These are phyloP conservation scores for Scheffersomyces insectosa DNA, from an alignment of 1,139 yeast species.

Conservation along the genomic window DNA sequence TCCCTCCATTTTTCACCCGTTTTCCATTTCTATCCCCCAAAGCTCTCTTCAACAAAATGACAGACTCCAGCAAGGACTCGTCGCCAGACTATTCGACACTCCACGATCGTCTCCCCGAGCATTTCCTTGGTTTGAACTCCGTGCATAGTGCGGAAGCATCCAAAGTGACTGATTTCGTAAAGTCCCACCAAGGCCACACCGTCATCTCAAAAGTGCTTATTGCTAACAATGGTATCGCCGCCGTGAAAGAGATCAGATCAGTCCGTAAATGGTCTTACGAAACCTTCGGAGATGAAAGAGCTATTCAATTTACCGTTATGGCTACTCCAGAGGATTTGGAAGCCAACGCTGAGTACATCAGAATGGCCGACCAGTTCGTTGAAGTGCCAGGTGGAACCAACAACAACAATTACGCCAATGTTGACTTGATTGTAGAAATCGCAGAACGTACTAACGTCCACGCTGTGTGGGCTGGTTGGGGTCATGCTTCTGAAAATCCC, in stretches of 20 bases:
- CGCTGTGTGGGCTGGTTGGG: slow-evolving; percentile 99
- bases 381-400: slow-evolving; percentile 99
- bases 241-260: slow-evolving; percentile 96
- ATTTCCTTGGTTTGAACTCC: slow-evolving; percentile 81
- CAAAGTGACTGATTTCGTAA: slow-evolving; percentile 81
- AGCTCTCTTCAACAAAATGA: neutral
- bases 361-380: slow-evolving; percentile 98
- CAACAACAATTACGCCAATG: slow-evolving; percentile 97
- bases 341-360: slow-evolving; percentile 95
- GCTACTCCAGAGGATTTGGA: slow-evolving; percentile 98
- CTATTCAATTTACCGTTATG: slow-evolving; percentile 94
- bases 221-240: slow-evolving; percentile 98
- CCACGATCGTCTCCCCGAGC: slow-evolving; percentile 55
- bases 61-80: slow-evolving; percentile 6
- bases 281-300: slow-evolving; percentile 92
- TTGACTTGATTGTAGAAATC: slow-evolving; percentile 91
- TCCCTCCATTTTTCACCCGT: no score
- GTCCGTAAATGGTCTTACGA: slow-evolving; percentile 99
- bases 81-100: slow-evolving; percentile 28
- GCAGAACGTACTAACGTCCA: slow-evolving; percentile 97
- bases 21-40: no score
- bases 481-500: slow-evolving; percentile 99
- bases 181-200: slow-evolving; percentile 89
- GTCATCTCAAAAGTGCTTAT: slow-evolving; percentile 85
- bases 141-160: slow-evolving; percentile 71